A percentile compares a stretch with the other conserved stretches of the same genome.
phyloP scores from a whole-genome alignment of 495 filamentous ascomycete species.

The Xylaria sp. region DNA sequence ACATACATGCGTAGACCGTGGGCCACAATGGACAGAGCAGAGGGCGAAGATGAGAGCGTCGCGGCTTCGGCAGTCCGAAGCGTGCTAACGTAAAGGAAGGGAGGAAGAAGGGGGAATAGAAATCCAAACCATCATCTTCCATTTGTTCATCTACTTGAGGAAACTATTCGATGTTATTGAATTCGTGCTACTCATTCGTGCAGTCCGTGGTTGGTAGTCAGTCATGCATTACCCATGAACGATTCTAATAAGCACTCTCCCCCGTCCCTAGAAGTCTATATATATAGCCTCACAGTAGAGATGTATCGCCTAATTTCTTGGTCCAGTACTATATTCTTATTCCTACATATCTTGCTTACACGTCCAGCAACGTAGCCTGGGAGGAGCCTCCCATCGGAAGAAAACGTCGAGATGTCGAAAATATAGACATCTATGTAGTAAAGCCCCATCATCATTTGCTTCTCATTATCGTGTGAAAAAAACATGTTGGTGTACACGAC shows the following conservation, averaged over 20 bases:
- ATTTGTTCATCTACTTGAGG: background rate
- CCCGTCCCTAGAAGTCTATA: background rate
- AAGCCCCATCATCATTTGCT: background rate
- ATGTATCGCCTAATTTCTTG: background rate
- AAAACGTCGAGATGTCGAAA: background rate
- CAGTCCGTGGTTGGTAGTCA: background rate
- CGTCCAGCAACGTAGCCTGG: background rate
- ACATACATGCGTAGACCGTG: conserved; percentile 5
- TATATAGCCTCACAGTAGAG: background rate
- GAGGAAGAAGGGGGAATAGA: background rate
- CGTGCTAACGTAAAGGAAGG: background rate
- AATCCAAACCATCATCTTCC: background rate
- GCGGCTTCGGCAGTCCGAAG: background rate
- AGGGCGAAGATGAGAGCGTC: background rate
- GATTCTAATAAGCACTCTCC: background rate
- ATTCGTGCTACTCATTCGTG: background rate
- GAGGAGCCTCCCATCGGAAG: background rate
- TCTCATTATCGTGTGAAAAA: background rate
- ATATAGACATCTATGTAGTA: background rate
- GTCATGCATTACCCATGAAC: background rate
- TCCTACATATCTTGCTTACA: background rate
- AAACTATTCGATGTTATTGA: background rate
- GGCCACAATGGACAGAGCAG: background rate
- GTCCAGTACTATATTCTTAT: no score
- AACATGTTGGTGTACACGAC: no score